phyloP scores from a whole-genome alignment of 371 early-diverging fungal genomes.

The Apophysomyces variabilis region DNA sequence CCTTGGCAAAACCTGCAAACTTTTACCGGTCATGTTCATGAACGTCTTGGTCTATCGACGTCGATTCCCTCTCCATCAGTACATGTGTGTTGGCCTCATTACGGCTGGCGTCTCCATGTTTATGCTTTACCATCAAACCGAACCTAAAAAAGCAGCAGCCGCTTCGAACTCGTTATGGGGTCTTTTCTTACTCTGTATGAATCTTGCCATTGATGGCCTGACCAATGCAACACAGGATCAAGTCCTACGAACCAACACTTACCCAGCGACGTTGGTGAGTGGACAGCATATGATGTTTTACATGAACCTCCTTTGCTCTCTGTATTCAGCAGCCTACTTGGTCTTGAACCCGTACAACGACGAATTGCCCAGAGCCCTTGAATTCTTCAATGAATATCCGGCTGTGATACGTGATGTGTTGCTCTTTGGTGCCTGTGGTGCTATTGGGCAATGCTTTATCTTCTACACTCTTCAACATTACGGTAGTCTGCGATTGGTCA shows the following conservation, averaged over 20 bases:
- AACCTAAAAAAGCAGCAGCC: constrained; percentile 48
- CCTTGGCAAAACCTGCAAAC: constrained; percentile 97
- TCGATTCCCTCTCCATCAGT: constrained; percentile 83
- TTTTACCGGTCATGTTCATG: constrained; percentile 96
- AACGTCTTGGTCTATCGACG: constrained; percentile 90
- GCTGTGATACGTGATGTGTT: constrained; percentile 82
- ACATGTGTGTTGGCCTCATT: constrained; percentile 82
- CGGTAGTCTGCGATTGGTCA: constrained; percentile 91
- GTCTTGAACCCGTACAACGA: constrained; percentile 69
- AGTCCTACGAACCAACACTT: constrained; percentile 77
- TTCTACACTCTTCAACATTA: constrained; percentile 93
- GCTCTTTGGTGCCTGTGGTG: constrained; percentile 89
- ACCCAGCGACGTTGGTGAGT: constrained; percentile 44
- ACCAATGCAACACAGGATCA: constrained; percentile 98
- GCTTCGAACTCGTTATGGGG: constrained; percentile 73
- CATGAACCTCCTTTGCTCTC: constrained; percentile 88
- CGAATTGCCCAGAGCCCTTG: constrained; percentile 80
- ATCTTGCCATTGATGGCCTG: constrained; percentile 91
- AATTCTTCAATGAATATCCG: constrained; percentile 79
- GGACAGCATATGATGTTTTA: constrained; percentile 98
- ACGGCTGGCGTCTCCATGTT: constrained; percentile 92
- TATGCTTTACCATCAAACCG: constrained; percentile 81
- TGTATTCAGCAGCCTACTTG: constrained; percentile 75
- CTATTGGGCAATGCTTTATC: constrained; percentile 97
- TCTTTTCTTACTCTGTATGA: constrained; percentile 79